phyloP scores from a whole-genome alignment of 495 filamentous ascomycete species.

The Geoglossum glabrum region DNA sequence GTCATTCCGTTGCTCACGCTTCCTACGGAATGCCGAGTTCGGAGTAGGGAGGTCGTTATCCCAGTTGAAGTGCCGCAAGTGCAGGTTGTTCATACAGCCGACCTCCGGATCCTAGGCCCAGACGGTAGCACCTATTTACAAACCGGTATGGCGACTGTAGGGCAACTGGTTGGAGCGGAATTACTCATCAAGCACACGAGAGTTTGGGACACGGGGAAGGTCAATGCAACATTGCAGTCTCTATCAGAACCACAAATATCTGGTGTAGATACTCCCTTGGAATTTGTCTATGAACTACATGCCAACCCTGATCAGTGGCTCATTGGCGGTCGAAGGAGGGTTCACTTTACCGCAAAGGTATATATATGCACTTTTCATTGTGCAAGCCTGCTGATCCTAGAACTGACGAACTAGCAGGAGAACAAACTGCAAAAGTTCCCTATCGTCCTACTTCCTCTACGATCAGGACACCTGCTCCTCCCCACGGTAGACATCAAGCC shows the following conservation, averaged over 20 bases:
- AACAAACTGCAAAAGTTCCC: slow-evolving; percentile 29
- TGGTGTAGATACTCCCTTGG: slow-evolving; percentile 29
- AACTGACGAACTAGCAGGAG: slow-evolving; percentile 14
- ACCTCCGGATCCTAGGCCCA: slow-evolving; percentile 25
- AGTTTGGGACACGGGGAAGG: slow-evolving; percentile 41
- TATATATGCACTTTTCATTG: neutral
- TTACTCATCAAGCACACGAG: slow-evolving; percentile 59
- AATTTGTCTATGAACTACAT: slow-evolving; percentile 71
- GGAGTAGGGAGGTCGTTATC: slow-evolving; percentile 32
- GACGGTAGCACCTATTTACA: neutral
- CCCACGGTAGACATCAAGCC: slow-evolving; percentile 60
- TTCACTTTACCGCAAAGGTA: slow-evolving; percentile 43
- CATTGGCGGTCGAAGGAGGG: slow-evolving; percentile 58
- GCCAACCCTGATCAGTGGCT: slow-evolving; percentile 63
- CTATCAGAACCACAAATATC: slow-evolving; percentile 4
- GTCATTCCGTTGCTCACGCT: slow-evolving; percentile 2
- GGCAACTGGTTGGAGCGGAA: slow-evolving; percentile 50
- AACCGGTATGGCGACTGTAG: slow-evolving; percentile 23
- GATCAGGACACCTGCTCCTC: slow-evolving; percentile 52
- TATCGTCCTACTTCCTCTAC: slow-evolving; percentile 58
- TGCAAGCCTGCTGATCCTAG: neutral
- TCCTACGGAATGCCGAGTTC: neutral
- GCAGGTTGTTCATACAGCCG: slow-evolving; percentile 64
- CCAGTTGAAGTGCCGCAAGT: slow-evolving; percentile 75
- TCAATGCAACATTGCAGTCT: neutral